Evolutionary conservation across 768 basidiomycete species (phyloP).

Genomic region (Leccinum ochraceum): DNA sequence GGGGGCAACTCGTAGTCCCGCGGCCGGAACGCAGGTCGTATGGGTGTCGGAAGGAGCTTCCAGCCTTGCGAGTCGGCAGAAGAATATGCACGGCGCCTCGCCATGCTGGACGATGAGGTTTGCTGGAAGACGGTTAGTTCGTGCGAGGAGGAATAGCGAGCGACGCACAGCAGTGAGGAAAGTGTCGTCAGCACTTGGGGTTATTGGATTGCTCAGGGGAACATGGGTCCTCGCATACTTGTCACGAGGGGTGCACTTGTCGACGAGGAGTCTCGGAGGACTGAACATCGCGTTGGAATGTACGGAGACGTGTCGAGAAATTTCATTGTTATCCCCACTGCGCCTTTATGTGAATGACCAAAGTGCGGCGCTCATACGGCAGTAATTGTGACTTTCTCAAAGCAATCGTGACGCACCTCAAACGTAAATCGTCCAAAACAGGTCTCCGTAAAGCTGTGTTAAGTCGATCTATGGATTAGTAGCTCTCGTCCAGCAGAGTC

Average conservation of each 20-base stretch:
- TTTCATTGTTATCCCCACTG: constrained; percentile 5
- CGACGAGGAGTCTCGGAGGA: constrained; percentile 31
- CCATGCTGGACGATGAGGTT: constrained; percentile 6
- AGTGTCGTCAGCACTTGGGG: constrained; percentile 32
- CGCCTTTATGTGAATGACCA: constrained; percentile 29
- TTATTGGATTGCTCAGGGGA: constrained; percentile 28
- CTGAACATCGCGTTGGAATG: constrained; percentile 17
- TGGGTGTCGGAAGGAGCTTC: constrained; percentile 34
- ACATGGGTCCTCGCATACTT: constrained; percentile 35
- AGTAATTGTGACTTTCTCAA: constrained; percentile 21
- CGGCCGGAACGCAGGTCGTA: constrained; percentile 36
- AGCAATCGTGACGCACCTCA: constrained; percentile 11
- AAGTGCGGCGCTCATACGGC: constrained; percentile 11
- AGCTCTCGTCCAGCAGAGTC: constrained; percentile 1
- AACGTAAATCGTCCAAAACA: constrained; percentile 29
- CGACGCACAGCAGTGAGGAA: constrained; percentile 23
- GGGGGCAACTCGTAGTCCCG: constrained; percentile 35
- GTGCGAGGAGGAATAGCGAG: neutral
- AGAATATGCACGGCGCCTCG: constrained; percentile 34
- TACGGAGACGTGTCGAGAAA: constrained; percentile 1
- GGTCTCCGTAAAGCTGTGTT: constrained; percentile 10
- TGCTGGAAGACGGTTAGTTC: constrained; percentile 19
- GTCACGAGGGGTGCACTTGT: constrained; percentile 37
- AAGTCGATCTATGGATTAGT: constrained; percentile 8
- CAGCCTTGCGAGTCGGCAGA: constrained; percentile 36